Evolutionary conservation across 371 early-diverging fungal genomes (phyloP).

Genomic region (Mucor circinelloides): DNA sequence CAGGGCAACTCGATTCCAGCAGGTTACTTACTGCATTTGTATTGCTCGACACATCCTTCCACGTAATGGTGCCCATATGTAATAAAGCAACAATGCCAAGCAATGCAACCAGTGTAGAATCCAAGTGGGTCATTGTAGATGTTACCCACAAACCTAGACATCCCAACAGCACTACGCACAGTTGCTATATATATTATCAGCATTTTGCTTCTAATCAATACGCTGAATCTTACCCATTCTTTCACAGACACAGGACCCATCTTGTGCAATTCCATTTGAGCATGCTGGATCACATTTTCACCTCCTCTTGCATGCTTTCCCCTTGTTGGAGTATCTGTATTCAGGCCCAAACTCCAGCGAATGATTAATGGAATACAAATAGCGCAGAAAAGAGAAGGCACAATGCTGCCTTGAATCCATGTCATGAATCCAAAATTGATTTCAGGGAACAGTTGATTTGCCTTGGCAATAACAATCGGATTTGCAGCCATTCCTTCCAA

Average conservation of each 20-base stretch:
- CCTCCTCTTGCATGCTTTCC: slow-evolving; percentile 20
- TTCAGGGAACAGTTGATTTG: slow-evolving; percentile 49
- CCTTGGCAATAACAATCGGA: slow-evolving; percentile 63
- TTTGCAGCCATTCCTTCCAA: slow-evolving; percentile 67
- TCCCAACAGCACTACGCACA: slow-evolving; percentile 53
- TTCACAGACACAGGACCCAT: slow-evolving; percentile 24
- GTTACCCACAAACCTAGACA: slow-evolving; percentile 76
- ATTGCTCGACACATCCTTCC: slow-evolving; percentile 75
- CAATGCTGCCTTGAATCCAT: slow-evolving; percentile 61
- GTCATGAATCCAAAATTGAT: slow-evolving; percentile 60
- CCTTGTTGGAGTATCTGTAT: slow-evolving; percentile 18
- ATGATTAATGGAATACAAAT: slow-evolving; percentile 46
- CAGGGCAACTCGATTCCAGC: neutral
- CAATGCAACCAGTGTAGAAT: slow-evolving; percentile 72
- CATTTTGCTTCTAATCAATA: neutral
- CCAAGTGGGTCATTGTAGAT: slow-evolving; percentile 59
- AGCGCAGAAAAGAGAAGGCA: slow-evolving; percentile 50
- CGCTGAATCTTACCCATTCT: slow-evolving; percentile 21
- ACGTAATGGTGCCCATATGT: slow-evolving; percentile 60
- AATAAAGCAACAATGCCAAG: slow-evolving; percentile 61
- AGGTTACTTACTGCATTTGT: slow-evolving; percentile 56
- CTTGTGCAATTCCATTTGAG: slow-evolving; percentile 23
- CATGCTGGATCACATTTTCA: slow-evolving; percentile 23
- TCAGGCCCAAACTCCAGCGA: slow-evolving; percentile 28
- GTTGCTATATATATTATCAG: slow-evolving; percentile 31